Evolutionary conservation across 2,329 filamentous ascomycete species (phyloP).

Genomic region (Botryotinia convoluta): DNA sequence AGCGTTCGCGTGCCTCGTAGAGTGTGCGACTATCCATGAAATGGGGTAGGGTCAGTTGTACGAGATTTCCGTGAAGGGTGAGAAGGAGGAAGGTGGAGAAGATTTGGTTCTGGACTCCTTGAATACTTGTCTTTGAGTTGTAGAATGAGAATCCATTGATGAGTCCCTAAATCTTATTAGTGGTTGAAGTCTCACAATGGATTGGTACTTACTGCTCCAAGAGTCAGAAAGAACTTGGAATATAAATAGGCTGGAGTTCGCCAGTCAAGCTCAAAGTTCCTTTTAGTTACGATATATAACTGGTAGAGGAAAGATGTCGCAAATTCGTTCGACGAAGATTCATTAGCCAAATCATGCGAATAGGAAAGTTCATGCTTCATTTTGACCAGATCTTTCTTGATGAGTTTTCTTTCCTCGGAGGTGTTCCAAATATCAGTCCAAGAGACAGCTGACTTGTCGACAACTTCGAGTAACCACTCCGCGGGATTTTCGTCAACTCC

Average conservation of each 20-base stretch:
- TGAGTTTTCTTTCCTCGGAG: conserved; percentile 56
- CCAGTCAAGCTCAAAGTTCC: conserved; percentile 62
- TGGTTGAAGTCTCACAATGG: neutral
- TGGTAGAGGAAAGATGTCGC: conserved; percentile 59
- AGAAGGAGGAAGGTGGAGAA: conserved; percentile 59
- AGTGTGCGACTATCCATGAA: conserved; percentile 44
- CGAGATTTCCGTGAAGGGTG: conserved; percentile 38
- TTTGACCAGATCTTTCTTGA: neutral
- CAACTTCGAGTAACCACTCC: conserved; percentile 56
- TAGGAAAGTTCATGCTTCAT: neutral
- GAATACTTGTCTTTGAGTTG: neutral
- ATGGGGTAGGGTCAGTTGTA: conserved; percentile 63
- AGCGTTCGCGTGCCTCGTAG: neutral
- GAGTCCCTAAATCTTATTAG: neutral
- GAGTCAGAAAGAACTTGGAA: conserved; percentile 22
- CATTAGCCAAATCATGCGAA: conserved; percentile 22
- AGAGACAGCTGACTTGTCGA: conserved; percentile 56
- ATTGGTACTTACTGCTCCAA: neutral
- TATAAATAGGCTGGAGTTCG: conserved; percentile 56
- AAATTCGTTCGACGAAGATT: conserved; percentile 47
- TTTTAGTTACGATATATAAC: conserved; percentile 51
- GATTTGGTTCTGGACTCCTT: conserved; percentile 51
- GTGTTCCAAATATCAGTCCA: conserved; percentile 53
- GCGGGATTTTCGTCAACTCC: conserved; percentile 70
- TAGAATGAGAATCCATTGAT: conserved; percentile 4